These are phyloP conservation scores for Blastobotrys aristatus DNA, from an alignment of 1,139 yeast genomes.

Conservation along the genomic window DNA sequence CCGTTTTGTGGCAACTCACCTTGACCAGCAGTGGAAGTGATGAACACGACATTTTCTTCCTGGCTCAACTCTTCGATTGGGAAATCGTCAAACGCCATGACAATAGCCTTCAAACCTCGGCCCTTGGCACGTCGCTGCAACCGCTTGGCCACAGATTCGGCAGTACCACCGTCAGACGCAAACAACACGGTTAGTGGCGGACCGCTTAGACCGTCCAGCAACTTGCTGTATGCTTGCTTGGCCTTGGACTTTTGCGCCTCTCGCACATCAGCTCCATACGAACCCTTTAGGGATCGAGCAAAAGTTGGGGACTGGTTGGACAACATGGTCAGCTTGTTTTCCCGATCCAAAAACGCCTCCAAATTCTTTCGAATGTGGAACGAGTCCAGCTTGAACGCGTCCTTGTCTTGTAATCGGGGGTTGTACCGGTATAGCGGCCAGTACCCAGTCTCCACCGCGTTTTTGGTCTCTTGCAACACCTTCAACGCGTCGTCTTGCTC, in stretches of 20 bases:
- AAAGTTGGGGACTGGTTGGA: slow-evolving; percentile 68
- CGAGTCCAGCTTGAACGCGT: slow-evolving; percentile 75
- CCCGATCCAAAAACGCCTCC: slow-evolving; percentile 78
- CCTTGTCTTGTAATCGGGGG: slow-evolving; percentile 51
- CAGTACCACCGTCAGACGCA: slow-evolving; percentile 96
- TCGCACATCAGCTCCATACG: slow-evolving; percentile 58
- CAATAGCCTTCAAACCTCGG: slow-evolving; percentile 77
- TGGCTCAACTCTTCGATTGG: slow-evolving; percentile 73
- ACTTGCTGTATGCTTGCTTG: slow-evolving; percentile 67
- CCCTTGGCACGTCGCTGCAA: slow-evolving; percentile 78
- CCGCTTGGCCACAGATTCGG: slow-evolving; percentile 77
- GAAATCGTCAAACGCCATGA: slow-evolving; percentile 79
- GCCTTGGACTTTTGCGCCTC: slow-evolving; percentile 63
- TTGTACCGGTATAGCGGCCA: slow-evolving; percentile 93
- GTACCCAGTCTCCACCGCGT: slow-evolving; percentile 86
- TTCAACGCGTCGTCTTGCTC: slow-evolving; percentile 68
- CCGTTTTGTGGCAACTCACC: slow-evolving; percentile 98
- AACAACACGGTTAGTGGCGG: slow-evolving; percentile 87
- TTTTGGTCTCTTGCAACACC: slow-evolving; percentile 79
- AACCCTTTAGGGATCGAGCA: slow-evolving; percentile 64
- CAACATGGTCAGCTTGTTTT: slow-evolving; percentile 75
- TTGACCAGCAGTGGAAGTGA: slow-evolving; percentile 92
- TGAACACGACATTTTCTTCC: slow-evolving; percentile 76
- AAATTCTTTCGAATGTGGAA: slow-evolving; percentile 73
- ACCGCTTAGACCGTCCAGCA: slow-evolving; percentile 83